Base-by-base conservation (phyloP, 768 basidiomycete species). In the Leccinum rimulosum region DNA sequence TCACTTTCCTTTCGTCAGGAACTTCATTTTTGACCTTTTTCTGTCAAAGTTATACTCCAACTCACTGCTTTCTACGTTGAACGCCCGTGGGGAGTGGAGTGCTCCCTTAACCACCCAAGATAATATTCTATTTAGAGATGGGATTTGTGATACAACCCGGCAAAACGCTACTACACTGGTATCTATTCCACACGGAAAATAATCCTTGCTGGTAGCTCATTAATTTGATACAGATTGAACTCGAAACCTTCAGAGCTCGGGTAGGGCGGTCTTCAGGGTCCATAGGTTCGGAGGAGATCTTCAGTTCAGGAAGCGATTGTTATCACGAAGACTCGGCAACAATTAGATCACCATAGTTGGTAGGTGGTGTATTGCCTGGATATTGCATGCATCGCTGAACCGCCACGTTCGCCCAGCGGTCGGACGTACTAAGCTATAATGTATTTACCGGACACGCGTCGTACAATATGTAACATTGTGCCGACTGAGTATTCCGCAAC, bases 1-100 rank as follows among this genome's bases (percentile, higher is more conserved):
- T 17, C 15, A 17, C 4, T 10, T 9, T 31, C 15, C 28, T 3
- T 6, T 48, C 2, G 31, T 17, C n/a, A 66, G 65, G 33, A 63
- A 66, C 35, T 62, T 64, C n/a, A 52, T 66, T 8, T 66, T 52
- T 49, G 68, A 74, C 58, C 57, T 72, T 22, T 27, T 65, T 1
- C 31, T 73, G 33, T 68, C 63, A 2, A 73, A 73, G 30, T 50
- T 71, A 3, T 71, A 71, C 35, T 57, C 70, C 3, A 73, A 71
- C 50, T 61, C 43, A 15, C 57, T 53, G 55, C 70, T 55, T 63
- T 74, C 63, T 4, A 51, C 63, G 14, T 50, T 65, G 40, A 65
- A 65, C 30, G 56, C 73, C 1, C 70, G 73, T 3, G 57, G 54
- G 25, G 64, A 61, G n/a, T 72, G 70, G 71, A 64, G 45, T 19